phyloP scores from a whole-genome alignment of 2,329 filamentous ascomycete species.

The Fusarium avenaceum region DNA sequence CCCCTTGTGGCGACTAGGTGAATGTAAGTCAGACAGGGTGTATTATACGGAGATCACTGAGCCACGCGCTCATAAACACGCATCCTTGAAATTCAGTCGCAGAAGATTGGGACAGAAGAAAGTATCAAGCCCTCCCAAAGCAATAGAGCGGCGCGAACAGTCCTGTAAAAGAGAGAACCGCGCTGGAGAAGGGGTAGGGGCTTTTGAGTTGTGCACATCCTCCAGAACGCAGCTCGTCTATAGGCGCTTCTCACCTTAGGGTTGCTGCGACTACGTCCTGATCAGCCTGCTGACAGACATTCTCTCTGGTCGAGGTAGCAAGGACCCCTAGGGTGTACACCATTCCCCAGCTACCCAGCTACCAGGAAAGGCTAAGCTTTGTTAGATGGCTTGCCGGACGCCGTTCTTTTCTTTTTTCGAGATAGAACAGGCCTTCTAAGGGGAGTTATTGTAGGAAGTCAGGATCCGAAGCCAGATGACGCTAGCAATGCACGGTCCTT shows the following conservation, averaged over 20 bases:
- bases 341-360: constrained; percentile 43
- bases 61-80: constrained; percentile 42
- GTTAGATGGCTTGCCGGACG: constrained; percentile 37
- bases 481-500: constrained; percentile 44
- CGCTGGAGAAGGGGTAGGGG: not conserved
- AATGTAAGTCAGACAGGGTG: constrained; percentile 43
- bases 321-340: constrained; percentile 31
- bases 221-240: constrained; percentile 4
- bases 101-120: constrained; percentile 30
- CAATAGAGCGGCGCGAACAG: constrained; percentile 15
- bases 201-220: constrained; percentile 1
- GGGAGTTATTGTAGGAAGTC: constrained; percentile 32
- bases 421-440: constrained; percentile 28
- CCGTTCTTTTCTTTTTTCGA: constrained; percentile 39
- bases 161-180: not conserved
- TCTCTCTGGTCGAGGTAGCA: constrained; percentile 6
- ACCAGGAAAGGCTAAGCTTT: constrained; percentile 44
- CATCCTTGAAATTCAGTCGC: constrained; percentile 25
- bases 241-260: constrained; percentile 27
- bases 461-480: constrained; percentile 27
- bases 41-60: constrained; percentile 39
- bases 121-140: constrained; percentile 39
- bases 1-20: constrained; percentile 42
- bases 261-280: constrained; percentile 19
- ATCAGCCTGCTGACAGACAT: constrained; percentile 31